phyloP scores from a whole-genome alignment of 345 rosid genomes.

The Eucalyptus sideroxylon region DNA sequence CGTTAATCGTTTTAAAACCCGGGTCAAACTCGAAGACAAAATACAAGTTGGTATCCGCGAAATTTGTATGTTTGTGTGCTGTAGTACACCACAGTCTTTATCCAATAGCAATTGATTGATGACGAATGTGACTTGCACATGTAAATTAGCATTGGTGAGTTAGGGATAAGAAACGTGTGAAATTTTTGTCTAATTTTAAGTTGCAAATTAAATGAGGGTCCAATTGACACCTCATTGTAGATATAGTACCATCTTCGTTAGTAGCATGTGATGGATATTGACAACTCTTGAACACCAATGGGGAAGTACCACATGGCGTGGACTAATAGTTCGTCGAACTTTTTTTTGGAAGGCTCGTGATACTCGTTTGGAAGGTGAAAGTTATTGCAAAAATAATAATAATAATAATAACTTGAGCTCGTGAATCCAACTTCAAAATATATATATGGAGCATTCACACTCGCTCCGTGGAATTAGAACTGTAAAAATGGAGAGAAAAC shows the following conservation, averaged over 20 bases:
- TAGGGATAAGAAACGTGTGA: background rate
- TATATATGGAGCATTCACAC: background rate
- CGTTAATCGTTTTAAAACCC: background rate
- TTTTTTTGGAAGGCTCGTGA: background rate
- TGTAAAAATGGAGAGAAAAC: background rate
- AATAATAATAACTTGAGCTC: background rate
- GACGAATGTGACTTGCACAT: background rate
- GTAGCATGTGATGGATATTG: rapidly evolving
- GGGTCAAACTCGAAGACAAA: background rate
- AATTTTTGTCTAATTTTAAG: background rate
- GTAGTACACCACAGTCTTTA: background rate
- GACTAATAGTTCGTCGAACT: background rate
- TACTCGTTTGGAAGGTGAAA: background rate
- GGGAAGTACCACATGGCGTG: rapidly evolving
- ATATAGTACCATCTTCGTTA: background rate
- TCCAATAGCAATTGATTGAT: background rate
- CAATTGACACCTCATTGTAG: background rate
- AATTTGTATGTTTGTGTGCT: background rate
- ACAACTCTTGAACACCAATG: background rate
- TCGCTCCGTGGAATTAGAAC: background rate
- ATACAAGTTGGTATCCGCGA: background rate
- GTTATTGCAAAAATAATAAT: no score
- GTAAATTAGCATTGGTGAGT: background rate
- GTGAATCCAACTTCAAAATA: background rate
- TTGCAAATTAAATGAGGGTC: background rate